These are phyloP conservation scores for Aspergillus piperis DNA, from an alignment of 2,329 filamentous ascomycete genomes.

Conservation along the genomic window DNA sequence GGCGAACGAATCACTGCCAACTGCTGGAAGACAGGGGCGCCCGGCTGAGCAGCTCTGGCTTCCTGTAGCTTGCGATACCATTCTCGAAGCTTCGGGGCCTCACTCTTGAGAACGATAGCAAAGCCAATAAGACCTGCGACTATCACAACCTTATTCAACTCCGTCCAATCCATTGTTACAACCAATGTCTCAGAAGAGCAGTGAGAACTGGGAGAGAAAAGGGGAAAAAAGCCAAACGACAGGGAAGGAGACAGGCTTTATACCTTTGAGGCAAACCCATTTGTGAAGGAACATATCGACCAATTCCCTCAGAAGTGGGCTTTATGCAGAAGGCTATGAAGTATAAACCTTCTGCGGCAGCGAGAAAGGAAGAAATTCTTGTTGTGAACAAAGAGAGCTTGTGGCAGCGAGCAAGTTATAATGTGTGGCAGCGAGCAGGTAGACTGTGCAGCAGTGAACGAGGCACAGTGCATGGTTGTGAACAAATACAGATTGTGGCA, in stretches of 20 bases:
- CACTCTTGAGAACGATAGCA: background rate
- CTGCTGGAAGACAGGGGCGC: background rate
- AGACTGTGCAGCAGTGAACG: too few species aligned
- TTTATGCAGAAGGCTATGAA: constrained; percentile 9
- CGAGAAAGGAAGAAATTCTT: too few species aligned
- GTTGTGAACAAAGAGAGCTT: too few species aligned
- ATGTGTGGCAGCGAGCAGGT: too few species aligned
- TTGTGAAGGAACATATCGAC: background rate
- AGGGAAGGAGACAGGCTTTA: background rate
- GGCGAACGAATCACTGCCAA: background rate
- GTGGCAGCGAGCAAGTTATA: too few species aligned
- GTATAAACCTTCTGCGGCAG: too few species aligned
- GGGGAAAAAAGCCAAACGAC: background rate
- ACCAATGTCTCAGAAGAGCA: background rate
- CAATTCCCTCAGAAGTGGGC: background rate
- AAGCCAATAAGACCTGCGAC: background rate
- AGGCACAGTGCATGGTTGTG: too few species aligned
- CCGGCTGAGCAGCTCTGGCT: background rate
- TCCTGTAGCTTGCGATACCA: background rate
- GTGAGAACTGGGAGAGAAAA: background rate
- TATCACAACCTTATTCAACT: background rate
- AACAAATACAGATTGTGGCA: too few species aligned
- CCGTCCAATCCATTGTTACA: background rate
- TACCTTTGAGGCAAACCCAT: background rate
- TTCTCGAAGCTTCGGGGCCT: background rate